Evolutionary conservation across 768 basidiomycete genomes (phyloP), one percentile per base, ranked within the genome.

Genomic region (Agaricus sinodeliciosus): DNA sequence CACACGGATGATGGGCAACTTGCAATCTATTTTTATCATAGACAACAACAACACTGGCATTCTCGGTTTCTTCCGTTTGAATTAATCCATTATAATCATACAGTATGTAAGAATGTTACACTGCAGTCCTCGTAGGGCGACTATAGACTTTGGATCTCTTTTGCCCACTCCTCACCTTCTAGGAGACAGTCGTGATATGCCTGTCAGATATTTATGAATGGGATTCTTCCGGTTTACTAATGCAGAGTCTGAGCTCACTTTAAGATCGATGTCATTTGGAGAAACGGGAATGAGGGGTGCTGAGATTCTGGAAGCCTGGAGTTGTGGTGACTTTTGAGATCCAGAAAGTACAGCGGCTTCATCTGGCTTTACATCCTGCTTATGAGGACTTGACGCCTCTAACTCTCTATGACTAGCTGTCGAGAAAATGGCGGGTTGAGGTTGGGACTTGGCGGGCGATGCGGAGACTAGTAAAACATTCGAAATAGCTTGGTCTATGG

Each of bases 161-260:
- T 59, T 12, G 55, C 58, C 28, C 72, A 57, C 47, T 74, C 72
- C 22, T 65, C 60, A 13, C 69, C 64, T 41, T 62, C 63, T 7
- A 75, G 57, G 1, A 76, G 51, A 51, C 73, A 74, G 16, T 69
- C 68, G 5, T 65, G 69, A 50, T 69, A 73, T 8, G 34, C 63
- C 65, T 65, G 63, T n/a, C 15, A 44, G 19, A 2, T 35, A 36
- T 9, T 34, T 12, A 12, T 27, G 37, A 11, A 8, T 31, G 6
- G 52, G n/a, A 5, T 28, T 22, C 42, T 45, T 31, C 43, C 25
- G 2, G 7, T 26, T n/a, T 16, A 4, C 9, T 47, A 3, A 45
- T n/a, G 48, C 19, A 11, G 16, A 9, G 19, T 4, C 18, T 26
- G 19, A 19, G 49, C 60, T 54, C 43, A 65, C 63, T 15, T 60